Percentiles rank a stretch among this genome's conserved stretches.
Evolutionary conservation across 495 filamentous ascomycete genomes (phyloP).

Genomic region (Hyaloscypha hepaticicola): DNA sequence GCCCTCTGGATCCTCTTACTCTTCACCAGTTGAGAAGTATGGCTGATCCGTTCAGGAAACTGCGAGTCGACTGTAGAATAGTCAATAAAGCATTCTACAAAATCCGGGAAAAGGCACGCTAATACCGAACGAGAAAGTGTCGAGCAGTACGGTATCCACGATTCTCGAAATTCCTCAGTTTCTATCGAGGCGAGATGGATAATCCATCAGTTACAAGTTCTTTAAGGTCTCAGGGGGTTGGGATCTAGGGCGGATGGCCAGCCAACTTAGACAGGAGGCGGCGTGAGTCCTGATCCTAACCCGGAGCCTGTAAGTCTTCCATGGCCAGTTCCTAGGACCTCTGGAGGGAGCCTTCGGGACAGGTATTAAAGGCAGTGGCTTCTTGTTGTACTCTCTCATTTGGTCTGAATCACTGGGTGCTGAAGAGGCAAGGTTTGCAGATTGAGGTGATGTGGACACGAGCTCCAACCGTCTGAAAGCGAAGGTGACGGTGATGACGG

Average conservation of each 20-base stretch:
- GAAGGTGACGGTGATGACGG: not conserved
- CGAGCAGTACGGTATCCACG: not conserved
- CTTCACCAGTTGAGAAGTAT: too few species aligned
- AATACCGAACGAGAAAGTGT: not conserved
- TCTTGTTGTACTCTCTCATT: slow-evolving; percentile 5
- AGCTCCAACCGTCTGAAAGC: slow-evolving; percentile 11
- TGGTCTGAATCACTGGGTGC: slow-evolving; percentile 14
- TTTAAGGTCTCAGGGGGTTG: not conserved
- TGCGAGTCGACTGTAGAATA: too few species aligned
- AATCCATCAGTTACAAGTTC: not conserved
- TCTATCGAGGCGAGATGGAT: not conserved
- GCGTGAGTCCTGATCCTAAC: not conserved
- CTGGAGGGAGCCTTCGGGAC: not conserved
- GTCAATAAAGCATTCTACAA: too few species aligned
- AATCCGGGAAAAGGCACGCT: too few species aligned
- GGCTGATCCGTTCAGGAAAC: too few species aligned
- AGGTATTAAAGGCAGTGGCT: slow-evolving; percentile 22
- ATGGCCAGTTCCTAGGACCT: not conserved
- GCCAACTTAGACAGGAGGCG: not conserved
- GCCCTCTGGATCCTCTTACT: not conserved
- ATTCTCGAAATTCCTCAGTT: not conserved
- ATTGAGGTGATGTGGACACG: not conserved
- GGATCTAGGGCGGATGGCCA: too few species aligned
- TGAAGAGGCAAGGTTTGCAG: not conserved
- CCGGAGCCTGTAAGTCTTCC: not conserved